Evolutionary conservation across 2,329 filamentous ascomycete species (phyloP), one percentile per base, ranked within the genome.

Genomic region (Drechmeria coniospora): DNA sequence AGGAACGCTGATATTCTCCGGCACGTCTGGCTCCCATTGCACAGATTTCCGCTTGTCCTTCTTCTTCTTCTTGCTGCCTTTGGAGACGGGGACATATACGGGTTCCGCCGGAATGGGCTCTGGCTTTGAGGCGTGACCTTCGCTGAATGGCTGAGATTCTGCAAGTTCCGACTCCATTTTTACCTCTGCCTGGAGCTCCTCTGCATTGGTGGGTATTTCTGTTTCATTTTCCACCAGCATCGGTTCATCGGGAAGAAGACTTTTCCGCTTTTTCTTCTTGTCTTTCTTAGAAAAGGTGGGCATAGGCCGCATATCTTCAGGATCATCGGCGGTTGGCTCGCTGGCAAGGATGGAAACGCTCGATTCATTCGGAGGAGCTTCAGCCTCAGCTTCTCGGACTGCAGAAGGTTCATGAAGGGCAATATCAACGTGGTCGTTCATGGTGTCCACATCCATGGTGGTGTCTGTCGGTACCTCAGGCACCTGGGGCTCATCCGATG

Each of bases 191-290:
- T 11, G 6, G 15, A 12, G 20, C 4, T 26, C 14, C 3, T 32
- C 23, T 4, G 19, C 3, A 15, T 19, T 16, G 5, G 15, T 8
- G 13, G 32, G 14, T 20, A 25, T 25, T n/a, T 23, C 20, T n/a
- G 32, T 30, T 14, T 26, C 34, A n/a, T 27, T 31, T 14, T 40
- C 35, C 21, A 25, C 24, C 21, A 26, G 23, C 14, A 21, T 14
- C 14, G 33, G 18, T 8, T 38, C 39, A 15, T 37, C 35, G 9
- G 27, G 18, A 14, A 34, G 43, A 9, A 17, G 17, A 13, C 31
- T 31, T 31, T 45, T 26, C 15, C 24, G 44, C 37, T 41, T 44
- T 35, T 44, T 46, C 20, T 31, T 32, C 9, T 29, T 29, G 15
- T 36, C 26, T 8, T 31, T 29, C 23, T 30, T 32, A 1, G 26